Evolutionary conservation across 2,329 filamentous ascomycete genomes (phyloP).

Genomic region (Aspergillus oerlinghausenensis): DNA sequence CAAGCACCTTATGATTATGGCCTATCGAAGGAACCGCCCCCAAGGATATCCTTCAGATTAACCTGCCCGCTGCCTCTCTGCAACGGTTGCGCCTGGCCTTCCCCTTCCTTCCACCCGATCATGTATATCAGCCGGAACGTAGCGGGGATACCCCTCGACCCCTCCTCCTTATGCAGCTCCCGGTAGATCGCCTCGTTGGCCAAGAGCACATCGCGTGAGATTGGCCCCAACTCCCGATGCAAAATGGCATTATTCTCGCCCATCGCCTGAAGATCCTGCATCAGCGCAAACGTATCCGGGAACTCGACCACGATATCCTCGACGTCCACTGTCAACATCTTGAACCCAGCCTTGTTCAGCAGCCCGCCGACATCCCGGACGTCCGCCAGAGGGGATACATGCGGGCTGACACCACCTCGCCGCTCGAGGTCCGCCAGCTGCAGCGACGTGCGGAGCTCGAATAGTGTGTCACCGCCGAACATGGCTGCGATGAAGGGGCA

Average conservation of each 20-base stretch:
- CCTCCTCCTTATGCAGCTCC: constrained; percentile 77
- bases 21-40: constrained; percentile 37
- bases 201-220: constrained; percentile 77
- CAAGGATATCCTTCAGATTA: constrained; percentile 79
- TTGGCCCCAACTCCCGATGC: constrained; percentile 72
- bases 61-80: constrained; percentile 78
- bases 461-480: constrained; percentile 92
- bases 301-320: constrained; percentile 97
- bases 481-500: constrained; percentile 90
- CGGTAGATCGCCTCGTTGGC: constrained; percentile 86
- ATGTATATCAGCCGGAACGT: constrained; percentile 96
- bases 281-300: constrained; percentile 81
- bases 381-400: constrained; percentile 87
- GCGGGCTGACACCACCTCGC: constrained; percentile 83
- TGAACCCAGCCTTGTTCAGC: constrained; percentile 82
- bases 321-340: constrained; percentile 91
- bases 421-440: constrained; percentile 90
- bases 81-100: constrained; percentile 73
- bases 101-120: constrained; percentile 94
- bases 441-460: constrained; percentile 85
- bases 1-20: constrained; percentile 8
- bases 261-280: constrained; percentile 95
- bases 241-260: constrained; percentile 88
- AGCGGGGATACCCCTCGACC: constrained; percentile 64
- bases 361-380: constrained; percentile 87